phyloP scores from a whole-genome alignment of 352 stramenopile species.

The Pythium angustatum region DNA sequence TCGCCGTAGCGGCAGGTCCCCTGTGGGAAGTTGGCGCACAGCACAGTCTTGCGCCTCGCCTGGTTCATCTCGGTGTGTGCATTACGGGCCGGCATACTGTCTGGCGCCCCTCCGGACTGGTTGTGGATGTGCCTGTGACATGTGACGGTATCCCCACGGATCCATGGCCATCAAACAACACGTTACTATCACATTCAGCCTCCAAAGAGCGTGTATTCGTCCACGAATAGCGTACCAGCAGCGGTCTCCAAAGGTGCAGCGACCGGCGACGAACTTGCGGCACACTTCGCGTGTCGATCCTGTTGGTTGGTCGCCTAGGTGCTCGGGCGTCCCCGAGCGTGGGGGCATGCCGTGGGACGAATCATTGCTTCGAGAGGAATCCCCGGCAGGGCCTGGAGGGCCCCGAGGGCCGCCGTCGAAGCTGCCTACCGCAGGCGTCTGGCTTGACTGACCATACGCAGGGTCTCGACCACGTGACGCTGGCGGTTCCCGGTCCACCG shows the following conservation, averaged over 20 bases:
- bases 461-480: not conserved
- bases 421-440: not conserved
- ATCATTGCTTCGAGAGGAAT: not conserved
- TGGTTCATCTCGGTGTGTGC: slow-evolving; percentile 42
- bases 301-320: slow-evolving; percentile 35
- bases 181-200: slow-evolving; percentile 3
- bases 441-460: not conserved
- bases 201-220: slow-evolving; percentile 19
- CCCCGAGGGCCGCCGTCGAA: not conserved
- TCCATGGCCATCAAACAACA: not conserved
- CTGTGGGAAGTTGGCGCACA: slow-evolving; percentile 74
- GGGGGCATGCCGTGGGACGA: not conserved
- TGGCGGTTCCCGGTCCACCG: not conserved
- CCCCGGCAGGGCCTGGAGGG: slow-evolving; percentile 4
- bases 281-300: slow-evolving; percentile 63
- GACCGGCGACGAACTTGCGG: slow-evolving; percentile 67
- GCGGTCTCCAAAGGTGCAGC: slow-evolving; percentile 77
- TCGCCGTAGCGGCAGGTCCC: slow-evolving; percentile 82
- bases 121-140: slow-evolving; percentile 65
- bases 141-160: not conserved
- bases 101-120: slow-evolving; percentile 21
- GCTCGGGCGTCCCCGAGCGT: slow-evolving; percentile 1
- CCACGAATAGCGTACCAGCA: slow-evolving; percentile 67
- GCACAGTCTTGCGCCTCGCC: slow-evolving; percentile 65
- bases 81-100: slow-evolving; percentile 1